Evolutionary conservation across 495 filamentous ascomycete genomes (phyloP), one percentile per base, ranked within the genome.

Genomic region (Lophiostoma macrostomum): DNA sequence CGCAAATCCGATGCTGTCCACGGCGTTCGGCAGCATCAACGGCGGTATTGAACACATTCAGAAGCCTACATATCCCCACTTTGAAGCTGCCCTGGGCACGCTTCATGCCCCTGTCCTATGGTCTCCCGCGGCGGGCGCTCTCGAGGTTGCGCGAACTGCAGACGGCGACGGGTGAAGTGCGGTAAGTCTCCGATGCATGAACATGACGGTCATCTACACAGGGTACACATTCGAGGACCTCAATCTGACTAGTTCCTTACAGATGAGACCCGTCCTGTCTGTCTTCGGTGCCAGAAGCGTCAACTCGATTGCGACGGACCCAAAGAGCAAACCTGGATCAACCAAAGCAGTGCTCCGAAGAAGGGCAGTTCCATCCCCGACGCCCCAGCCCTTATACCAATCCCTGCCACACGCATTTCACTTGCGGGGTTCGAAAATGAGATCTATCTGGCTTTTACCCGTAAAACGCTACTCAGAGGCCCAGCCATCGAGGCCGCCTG

Each of bases 101-200:
- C 29, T 7, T 32, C n/a, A n/a, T 32, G 29, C 7, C 8, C 7
- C 7, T 8, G 7, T 32, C n/a, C 29, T 8, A 55, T 55, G 52
- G 52, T 55, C 34, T 47, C 42, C 20, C 31, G 52, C 10, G 52
- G 52, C 12, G 52, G 52, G 30, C 52, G 52, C 18, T 55, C 52
- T 5, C 36, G 22, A 38, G 52, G 52, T 7, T 55, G 52, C 30
- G 14, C 34, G 14, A 18, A 56, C 13, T 56, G 43, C 27, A 43
- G 43, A 16, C 43, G 44, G 12, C 53, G 43, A 13, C 34, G 44
- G 11, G 53, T 49, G 10, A 56, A 56, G 36, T 56, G 53, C 34
- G 53, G 53, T 56, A 34, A 42, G 53, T 56, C 34, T n/a, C 12
- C 31, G 6, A 11, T 19, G 6, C 36, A 8, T 39, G 16, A 6